Evolutionary conservation across 75 land plant genomes (phyloP).

Genomic region (Cryptomeria japonica): DNA sequence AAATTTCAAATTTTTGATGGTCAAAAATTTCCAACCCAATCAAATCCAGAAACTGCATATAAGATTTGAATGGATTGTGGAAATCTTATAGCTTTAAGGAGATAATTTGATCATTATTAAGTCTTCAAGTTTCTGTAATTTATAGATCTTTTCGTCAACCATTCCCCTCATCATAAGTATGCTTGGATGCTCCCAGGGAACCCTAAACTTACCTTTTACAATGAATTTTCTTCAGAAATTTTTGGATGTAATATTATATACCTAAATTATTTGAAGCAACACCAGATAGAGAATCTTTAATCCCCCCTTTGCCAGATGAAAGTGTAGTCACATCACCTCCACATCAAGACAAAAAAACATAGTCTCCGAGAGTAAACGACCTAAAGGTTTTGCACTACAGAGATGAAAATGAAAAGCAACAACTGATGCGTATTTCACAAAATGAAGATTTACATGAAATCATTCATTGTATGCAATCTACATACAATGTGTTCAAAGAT

Average conservation of each 20-base stretch:
- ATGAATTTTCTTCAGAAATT: not conserved
- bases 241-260: not conserved
- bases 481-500: not conserved
- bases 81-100: no score
- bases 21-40: no score
- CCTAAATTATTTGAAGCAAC: not conserved
- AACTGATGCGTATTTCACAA: not conserved
- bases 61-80: no score
- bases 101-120: no score
- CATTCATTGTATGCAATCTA: not conserved
- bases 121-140: not conserved
- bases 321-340: not conserved
- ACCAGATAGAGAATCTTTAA: not conserved
- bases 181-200: not conserved
- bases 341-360: not conserved
- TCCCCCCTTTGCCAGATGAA: not conserved
- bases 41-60: no score
- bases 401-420: not conserved
- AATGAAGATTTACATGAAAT: not conserved
- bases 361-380: not conserved
- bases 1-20: no score
- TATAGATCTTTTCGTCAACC: not conserved
- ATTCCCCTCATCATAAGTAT: not conserved
- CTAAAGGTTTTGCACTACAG: not conserved
- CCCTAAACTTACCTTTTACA: not conserved